These are phyloP conservation scores for Atalantia buxifolia DNA, from an alignment of 345 rosid species.

Conservation along the genomic window DNA sequence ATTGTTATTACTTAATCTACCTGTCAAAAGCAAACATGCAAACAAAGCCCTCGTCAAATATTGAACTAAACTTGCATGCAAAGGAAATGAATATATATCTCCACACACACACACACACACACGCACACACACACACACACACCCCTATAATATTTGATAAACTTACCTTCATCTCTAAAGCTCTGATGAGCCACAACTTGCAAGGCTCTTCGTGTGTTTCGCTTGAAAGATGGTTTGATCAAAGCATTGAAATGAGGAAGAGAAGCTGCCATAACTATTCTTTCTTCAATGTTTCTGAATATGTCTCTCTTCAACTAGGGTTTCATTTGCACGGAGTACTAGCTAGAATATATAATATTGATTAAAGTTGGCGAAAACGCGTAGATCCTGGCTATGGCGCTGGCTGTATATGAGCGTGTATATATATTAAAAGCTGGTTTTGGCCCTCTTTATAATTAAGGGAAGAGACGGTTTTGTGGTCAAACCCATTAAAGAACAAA, in stretches of 20 bases:
- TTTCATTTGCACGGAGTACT: neutral
- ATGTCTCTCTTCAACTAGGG: neutral
- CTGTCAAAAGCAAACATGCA: constrained; percentile 13
- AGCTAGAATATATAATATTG: neutral
- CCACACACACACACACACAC: no score
- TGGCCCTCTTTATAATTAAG: neutral
- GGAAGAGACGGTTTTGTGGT: neutral
- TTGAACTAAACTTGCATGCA: neutral
- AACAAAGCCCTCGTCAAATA: neutral
- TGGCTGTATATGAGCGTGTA: neutral
- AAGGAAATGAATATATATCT: neutral
- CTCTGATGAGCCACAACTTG: constrained; percentile 31
- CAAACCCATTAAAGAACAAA: neutral
- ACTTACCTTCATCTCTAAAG: constrained; percentile 36
- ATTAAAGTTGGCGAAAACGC: neutral
- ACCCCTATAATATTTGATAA: no score
- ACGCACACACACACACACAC: no score
- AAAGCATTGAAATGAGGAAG: neutral
- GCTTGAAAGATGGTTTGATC: constrained; percentile 10
- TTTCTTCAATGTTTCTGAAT: neutral
- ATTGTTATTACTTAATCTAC: constrained; percentile 17
- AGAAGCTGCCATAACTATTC: constrained; percentile 8
- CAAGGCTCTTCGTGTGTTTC: neutral
- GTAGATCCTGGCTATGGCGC: neutral
- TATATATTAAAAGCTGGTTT: neutral